These are phyloP conservation scores for Syzygium syzygioides DNA, from an alignment of 441 rosid species.

Conservation along the genomic window DNA sequence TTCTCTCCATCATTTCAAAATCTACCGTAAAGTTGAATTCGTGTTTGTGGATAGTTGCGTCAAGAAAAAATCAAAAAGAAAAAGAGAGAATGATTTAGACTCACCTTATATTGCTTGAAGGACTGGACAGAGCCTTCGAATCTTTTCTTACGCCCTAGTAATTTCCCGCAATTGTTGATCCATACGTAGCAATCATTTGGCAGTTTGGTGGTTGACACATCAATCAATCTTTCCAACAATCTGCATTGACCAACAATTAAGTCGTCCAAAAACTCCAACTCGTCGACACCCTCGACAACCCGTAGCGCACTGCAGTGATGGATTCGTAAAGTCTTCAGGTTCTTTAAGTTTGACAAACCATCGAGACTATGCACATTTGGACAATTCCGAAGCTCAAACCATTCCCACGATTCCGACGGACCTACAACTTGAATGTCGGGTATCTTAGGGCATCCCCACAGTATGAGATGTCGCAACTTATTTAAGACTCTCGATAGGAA, in stretches of 20 bases:
- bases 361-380: neutral
- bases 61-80: neutral
- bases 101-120: neutral
- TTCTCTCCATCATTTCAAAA: neutral
- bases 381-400: accelerated
- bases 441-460: neutral
- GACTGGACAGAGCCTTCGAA: neutral
- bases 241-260: neutral
- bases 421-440: neutral
- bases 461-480: neutral
- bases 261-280: neutral
- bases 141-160: neutral
- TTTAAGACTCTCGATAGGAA: neutral
- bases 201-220: neutral
- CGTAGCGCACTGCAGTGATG: accelerated
- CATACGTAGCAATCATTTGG: neutral
- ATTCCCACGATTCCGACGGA: neutral
- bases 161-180: neutral
- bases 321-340: neutral
- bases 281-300: neutral
- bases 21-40: neutral
- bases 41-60: neutral
- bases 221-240: neutral
- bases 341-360: neutral
- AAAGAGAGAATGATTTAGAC: neutral